Conservation (phyloP, 129 eudicot genomes). For the Centella asiatica region DNA sequence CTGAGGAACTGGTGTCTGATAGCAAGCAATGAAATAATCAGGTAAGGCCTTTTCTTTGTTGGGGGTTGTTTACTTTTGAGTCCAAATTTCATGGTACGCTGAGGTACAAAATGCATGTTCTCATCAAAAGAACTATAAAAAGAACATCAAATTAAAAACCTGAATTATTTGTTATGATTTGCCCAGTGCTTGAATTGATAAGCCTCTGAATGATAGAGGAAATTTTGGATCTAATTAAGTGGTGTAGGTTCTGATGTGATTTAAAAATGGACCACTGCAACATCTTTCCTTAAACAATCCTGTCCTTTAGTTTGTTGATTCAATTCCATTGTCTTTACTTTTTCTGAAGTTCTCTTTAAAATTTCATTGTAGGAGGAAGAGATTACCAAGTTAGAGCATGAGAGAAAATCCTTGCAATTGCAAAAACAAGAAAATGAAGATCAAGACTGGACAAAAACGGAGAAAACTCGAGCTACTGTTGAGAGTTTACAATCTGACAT, state of each 20-base stretch:
- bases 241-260: not conserved
- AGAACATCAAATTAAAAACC: too few relatives aligned
- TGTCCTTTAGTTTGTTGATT: not conserved
- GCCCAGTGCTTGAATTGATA: too few relatives aligned
- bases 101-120: not conserved
- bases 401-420: conserved; percentile 32
- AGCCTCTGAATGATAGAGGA: not conserved
- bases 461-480: conserved; percentile 36
- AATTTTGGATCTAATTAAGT: not conserved
- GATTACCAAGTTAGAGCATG: conserved; percentile 38
- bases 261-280: conserved; percentile 5
- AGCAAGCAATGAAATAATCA: not conserved
- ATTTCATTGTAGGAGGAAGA: conserved; percentile 39
- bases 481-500: conserved; percentile 41
- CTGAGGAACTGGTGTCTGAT: not conserved
- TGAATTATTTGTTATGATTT: too few relatives aligned
- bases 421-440: conserved; percentile 39
- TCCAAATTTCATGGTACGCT: too few relatives aligned
- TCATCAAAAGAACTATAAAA: too few relatives aligned
- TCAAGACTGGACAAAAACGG: conserved; percentile 39
- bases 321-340: not conserved
- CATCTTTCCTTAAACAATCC: not conserved
- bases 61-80: too few relatives aligned
- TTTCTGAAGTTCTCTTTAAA: not conserved
- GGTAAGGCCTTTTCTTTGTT: too few relatives aligned